Conservation (phyloP, 495 filamentous ascomycete species). For the Chaetomium cochliodes region DNA sequence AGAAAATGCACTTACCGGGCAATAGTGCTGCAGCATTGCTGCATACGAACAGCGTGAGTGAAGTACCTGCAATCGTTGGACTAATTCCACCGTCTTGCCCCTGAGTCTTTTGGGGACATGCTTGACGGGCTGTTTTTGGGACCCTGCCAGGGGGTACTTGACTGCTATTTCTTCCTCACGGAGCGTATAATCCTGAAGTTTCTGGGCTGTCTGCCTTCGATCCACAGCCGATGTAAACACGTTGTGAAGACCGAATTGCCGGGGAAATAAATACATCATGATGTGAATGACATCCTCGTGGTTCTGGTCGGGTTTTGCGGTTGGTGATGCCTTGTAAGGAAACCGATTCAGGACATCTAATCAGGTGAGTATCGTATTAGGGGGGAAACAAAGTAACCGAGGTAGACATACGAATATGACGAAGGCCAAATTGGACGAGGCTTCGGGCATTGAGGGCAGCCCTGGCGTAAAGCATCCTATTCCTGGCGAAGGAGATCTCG, state of each 20-base stretch:
- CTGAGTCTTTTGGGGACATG: constrained; percentile 77
- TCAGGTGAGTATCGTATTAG: constrained; percentile 9
- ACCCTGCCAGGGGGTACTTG: constrained; percentile 33
- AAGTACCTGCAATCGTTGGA: constrained; percentile 64
- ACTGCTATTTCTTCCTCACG: constrained; percentile 76
- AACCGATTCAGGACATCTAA: constrained; percentile 84
- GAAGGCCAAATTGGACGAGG: constrained; percentile 67
- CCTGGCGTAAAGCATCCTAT: constrained; percentile 81
- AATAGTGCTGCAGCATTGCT: constrained; percentile 76
- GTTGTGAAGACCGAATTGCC: constrained; percentile 87
- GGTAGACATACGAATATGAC: constrained; percentile 69
- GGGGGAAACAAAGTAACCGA: not conserved
- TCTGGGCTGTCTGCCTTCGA: constrained; percentile 60
- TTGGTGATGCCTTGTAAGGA: constrained; percentile 36
- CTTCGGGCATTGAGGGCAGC: constrained; percentile 66
- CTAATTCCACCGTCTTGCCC: constrained; percentile 57
- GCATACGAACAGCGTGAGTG: constrained; percentile 75
- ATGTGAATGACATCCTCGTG: constrained; percentile 64
- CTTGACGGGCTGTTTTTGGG: constrained; percentile 17
- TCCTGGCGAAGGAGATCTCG: constrained; percentile 73
- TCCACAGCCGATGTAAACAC: constrained; percentile 75
- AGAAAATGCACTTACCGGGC: constrained; percentile 51
- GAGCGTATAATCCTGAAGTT: constrained; percentile 76
- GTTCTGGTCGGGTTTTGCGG: constrained; percentile 34
- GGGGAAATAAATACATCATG: constrained; percentile 90